Evolutionary conservation across 2,329 filamentous ascomycete genomes (phyloP), one percentile per base, ranked within the genome.

Genomic region (Fusarium drepaniforme): DNA sequence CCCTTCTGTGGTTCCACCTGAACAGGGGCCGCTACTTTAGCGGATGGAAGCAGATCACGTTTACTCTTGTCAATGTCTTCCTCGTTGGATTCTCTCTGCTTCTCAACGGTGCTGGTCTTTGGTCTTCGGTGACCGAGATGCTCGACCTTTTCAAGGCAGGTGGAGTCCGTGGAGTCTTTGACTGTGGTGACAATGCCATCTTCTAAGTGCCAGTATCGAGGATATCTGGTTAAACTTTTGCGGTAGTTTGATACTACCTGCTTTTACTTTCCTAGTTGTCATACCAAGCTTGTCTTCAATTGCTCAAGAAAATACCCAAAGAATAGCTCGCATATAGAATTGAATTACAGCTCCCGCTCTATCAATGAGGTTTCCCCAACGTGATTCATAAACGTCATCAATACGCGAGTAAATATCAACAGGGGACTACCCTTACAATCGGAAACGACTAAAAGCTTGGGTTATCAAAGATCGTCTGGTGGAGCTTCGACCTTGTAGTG

Each of bases 31-130:
- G 13, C 12, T 57, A 44, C 25, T 67, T 67, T 33, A 46, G 67
- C n/a, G 68, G 64, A 11, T 70, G 66, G 71, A 71, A 62, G 56
- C 67, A 74, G 35, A 78, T 73, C 12, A 21, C 44, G 7, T 58
- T 67, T 51, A 70, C 70, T 28, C 68, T 64, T 5, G 37, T 70
- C n/a, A 78, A 71, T 9, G 59, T 64, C 1, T 61, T 69, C 8
- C 77, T 71, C 8, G 44, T 73, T 25, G 40, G 37, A 8, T 40
- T 70, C 16, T 57, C 72, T 18, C 56, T 74, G 21, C 68, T 74
- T 7, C 62, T 74, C 46, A 74, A 74, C 42, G 62, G 51, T 1
- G 72, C 66, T 2, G 72, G 72, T 18, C 38, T 72, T 21, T 74
- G 70, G 69, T 63, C 72, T 11, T 68, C 72, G 3, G 40, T 74